These are phyloP conservation scores for Eimeria zaria DNA, from an alignment of 169 alveolate genomes.

Conservation along the genomic window DNA sequence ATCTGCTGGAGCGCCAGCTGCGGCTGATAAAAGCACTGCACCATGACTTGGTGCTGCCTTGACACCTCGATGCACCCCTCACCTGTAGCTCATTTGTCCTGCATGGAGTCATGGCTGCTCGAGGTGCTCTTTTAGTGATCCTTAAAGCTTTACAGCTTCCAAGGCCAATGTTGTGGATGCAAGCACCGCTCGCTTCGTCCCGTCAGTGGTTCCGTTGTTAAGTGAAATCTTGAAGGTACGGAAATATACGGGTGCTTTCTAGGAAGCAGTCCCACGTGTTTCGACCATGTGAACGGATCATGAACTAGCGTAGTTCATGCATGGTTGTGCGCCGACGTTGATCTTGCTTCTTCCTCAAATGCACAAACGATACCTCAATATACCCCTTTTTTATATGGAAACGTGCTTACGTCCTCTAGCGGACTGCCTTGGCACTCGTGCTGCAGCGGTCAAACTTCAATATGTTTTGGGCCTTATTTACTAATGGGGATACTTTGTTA, in stretches of 20 bases:
- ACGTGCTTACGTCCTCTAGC: neutral
- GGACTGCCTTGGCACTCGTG: neutral
- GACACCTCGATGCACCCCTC: neutral
- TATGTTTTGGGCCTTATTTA: neutral
- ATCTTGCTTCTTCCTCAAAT: neutral
- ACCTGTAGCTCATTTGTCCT: neutral
- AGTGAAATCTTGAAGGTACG: neutral
- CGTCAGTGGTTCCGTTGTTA: neutral
- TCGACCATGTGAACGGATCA: neutral
- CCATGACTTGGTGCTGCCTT: neutral
- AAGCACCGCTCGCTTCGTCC: neutral
- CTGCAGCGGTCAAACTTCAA: neutral
- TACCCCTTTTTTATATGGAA: neutral
- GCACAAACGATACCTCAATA: neutral
- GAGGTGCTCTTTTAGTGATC: neutral
- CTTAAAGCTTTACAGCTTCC: neutral
- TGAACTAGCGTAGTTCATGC: neutral
- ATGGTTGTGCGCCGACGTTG: neutral
- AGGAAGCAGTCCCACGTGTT: neutral
- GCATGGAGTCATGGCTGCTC: neutral
- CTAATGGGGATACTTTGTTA: neutral
- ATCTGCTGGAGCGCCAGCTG: constrained; percentile 44
- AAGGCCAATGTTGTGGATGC: neutral
- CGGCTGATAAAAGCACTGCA: constrained; percentile 36
- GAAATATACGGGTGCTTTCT: neutral